phyloP scores from a whole-genome alignment of 768 basidiomycete genomes.

The Lentinula lateritia region DNA sequence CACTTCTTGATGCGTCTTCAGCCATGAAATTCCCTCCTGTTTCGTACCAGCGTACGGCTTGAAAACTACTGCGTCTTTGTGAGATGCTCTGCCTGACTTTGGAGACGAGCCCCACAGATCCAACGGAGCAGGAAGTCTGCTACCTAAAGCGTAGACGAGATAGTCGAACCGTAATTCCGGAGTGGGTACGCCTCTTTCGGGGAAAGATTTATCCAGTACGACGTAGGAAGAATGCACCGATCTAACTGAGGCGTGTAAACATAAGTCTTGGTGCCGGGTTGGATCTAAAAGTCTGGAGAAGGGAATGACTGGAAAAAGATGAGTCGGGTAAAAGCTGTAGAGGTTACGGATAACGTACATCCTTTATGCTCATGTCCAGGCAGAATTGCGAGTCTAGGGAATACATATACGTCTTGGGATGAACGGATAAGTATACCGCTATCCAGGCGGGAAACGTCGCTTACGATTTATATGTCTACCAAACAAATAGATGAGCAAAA shows the following conservation, averaged over 20 bases:
- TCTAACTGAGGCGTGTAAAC: neutral
- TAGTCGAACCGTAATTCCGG: constrained; percentile 45
- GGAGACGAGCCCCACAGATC: constrained; percentile 41
- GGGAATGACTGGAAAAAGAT: constrained; percentile 38
- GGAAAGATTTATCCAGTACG: constrained; percentile 42
- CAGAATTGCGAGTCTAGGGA: constrained; percentile 52
- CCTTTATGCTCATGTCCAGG: constrained; percentile 63
- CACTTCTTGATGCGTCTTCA: constrained; percentile 41
- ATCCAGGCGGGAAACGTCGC: constrained; percentile 7
- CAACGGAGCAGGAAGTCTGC: constrained; percentile 47
- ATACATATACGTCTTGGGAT: constrained; percentile 46
- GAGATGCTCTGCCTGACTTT: neutral
- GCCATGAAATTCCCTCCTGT: constrained; percentile 42
- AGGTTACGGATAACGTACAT: constrained; percentile 27
- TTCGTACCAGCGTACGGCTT: constrained; percentile 37
- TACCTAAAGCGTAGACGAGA: constrained; percentile 57
- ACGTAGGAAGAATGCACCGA: constrained; percentile 25
- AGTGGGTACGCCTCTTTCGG: constrained; percentile 34
- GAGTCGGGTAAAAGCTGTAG: neutral
- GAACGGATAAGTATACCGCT: neutral
- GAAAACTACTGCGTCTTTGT: neutral
- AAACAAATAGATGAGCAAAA: neutral
- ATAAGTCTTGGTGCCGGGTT: neutral
- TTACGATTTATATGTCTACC: constrained; percentile 44
- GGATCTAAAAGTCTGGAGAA: constrained; percentile 34